A percentile compares a stretch with the other conserved stretches of the same genome.
Conservation (phyloP, 1,284 basidiomycete species). For the Heterobasidion occidentale region DNA sequence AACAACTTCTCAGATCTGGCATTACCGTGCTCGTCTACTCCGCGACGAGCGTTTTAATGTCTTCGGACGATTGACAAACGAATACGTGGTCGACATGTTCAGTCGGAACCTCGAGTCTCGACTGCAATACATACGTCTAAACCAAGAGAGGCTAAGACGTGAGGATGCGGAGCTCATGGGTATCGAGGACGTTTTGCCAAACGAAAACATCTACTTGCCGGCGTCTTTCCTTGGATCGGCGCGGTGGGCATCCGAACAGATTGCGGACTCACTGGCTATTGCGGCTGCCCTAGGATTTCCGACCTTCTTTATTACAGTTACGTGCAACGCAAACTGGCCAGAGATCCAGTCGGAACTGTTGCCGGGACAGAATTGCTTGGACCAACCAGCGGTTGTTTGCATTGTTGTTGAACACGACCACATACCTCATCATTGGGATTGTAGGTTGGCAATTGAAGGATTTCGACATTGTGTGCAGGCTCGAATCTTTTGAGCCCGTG, state of each 20-base stretch:
- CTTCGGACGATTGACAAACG: constrained; percentile 24
- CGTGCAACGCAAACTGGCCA: constrained; percentile 29
- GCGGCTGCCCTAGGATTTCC: constrained; percentile 21
- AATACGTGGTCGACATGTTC: constrained; percentile 32
- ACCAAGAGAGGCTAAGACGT: constrained; percentile 17
- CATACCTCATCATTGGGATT: constrained; percentile 35
- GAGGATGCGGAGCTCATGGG: constrained; percentile 18
- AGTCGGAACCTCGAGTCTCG: constrained; percentile 21
- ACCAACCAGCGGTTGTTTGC: constrained; percentile 25
- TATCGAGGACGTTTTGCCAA: constrained; percentile 5
- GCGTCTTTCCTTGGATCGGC: constrained; percentile 25
- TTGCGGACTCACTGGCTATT: constrained; percentile 27
- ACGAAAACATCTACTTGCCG: constrained; percentile 23
- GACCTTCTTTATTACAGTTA: constrained; percentile 30
- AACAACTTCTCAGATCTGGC: constrained; percentile 16
- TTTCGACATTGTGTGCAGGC: constrained; percentile 53
- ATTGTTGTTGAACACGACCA: constrained; percentile 1
- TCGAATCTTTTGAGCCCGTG: constrained; percentile 60
- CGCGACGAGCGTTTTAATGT: constrained; percentile 19
- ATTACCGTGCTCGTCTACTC: constrained; percentile 19
- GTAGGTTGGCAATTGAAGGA: constrained; percentile 41
- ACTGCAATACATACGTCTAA: constrained; percentile 22
- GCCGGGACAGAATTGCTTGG: constrained; percentile 21
- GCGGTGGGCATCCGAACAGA: constrained; percentile 24
- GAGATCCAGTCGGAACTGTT: constrained; percentile 22